Base-by-base conservation (phyloP, 257 asterid species). In the Forsythia suspensa region DNA sequence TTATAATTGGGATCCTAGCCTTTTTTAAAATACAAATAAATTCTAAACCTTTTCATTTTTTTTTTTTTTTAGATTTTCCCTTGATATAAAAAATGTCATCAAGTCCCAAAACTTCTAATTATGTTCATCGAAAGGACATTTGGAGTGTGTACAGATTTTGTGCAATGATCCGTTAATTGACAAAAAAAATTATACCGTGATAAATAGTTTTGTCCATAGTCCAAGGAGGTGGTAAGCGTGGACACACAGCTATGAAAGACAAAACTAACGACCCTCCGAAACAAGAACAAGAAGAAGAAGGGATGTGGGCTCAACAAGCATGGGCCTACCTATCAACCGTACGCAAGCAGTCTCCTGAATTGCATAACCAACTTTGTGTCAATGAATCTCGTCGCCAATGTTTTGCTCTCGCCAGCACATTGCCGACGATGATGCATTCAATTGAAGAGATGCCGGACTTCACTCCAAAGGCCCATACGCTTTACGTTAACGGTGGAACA, bases 291-390 rank as follows among this genome's bases (percentile, higher is more conserved):
- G 44, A 81, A 61, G 76, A 38, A 80, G 76, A 82, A n/a, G 39
- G 8, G 72, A 67, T 10, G 16, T 91, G 90, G 90, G 74, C 89
- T 63, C 76, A 36, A 52, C 85, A 41, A 81, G 94, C 96, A 20
- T 93, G 94, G 97, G 69, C 83, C 72, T 89, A 86, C 85, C 41
- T 90, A 1, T 72, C 78, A 15, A 73, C 80, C 8, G 80, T 93
- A 6, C 91, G 97, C 75, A 76, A 34, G 34, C 67, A 76, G 16
- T 84, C 96, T 36, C 99, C 98, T 83, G 93, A 29, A 71, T 93
- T 95, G 97, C 91, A 95, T 95, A 77, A 92, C 98, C 1, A 95
- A 95, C 80, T 90, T 86, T 80, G 98, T 93, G 55, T 95, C 99
- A 59, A 92, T 89, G 97, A 97, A 95, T 83, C 80, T 95, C 70